Conservation (phyloP, 306 rosid species). For the Pyrus communis region DNA sequence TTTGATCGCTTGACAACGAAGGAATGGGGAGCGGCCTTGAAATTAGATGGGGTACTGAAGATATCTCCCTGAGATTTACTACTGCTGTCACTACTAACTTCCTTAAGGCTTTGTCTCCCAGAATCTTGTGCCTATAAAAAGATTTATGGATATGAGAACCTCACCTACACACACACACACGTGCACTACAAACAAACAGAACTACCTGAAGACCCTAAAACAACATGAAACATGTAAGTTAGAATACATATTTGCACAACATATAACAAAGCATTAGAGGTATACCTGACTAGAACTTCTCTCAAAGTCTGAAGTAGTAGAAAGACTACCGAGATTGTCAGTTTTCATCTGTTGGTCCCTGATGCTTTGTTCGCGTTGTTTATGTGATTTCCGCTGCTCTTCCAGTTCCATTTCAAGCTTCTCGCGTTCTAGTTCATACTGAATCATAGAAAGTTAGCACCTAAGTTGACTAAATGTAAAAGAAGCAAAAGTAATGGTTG, state of each 20-base stretch:
- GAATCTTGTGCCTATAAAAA: conserved; percentile 39
- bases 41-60: conserved; percentile 59
- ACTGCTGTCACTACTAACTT: conserved; percentile 38
- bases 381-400: conserved; percentile 73
- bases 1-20: conserved; percentile 72
- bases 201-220: background rate
- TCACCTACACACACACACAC: background rate
- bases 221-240: background rate
- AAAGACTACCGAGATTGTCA: conserved; percentile 40
- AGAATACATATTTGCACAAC: too few relatives aligned
- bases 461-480: background rate
- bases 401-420: conserved; percentile 73
- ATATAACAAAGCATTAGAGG: background rate
- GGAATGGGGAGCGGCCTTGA: conserved; percentile 52
- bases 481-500: conserved; percentile 5
- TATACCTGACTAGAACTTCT: conserved; percentile 56
- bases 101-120: conserved; percentile 32
- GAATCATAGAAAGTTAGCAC: conserved; percentile 25
- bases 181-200: background rate
- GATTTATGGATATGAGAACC: conserved; percentile 14
- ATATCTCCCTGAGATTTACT: conserved; percentile 49
- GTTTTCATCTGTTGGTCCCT: conserved; percentile 57
- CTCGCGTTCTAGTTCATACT: conserved; percentile 89
- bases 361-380: conserved; percentile 51
- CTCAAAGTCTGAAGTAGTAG: conserved; percentile 38